phyloP scores from a whole-genome alignment of 495 filamentous ascomycete species.

The Trichoderma reesei region DNA sequence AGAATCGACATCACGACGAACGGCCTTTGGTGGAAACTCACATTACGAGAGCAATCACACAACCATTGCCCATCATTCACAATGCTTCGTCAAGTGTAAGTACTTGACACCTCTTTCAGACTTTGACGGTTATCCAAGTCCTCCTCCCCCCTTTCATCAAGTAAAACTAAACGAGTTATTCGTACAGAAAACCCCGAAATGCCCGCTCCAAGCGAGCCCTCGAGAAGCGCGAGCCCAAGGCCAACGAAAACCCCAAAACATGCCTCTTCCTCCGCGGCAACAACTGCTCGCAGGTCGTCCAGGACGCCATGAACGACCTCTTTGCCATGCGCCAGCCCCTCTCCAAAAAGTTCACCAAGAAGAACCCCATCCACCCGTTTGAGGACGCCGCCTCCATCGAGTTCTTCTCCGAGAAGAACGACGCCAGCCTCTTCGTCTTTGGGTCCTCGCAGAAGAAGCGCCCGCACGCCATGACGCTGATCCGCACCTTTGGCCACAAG shows the following conservation, averaged over 20 bases:
- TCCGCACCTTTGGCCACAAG: slow-evolving; percentile 71
- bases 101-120: slow-evolving; percentile 3
- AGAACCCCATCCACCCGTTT: slow-evolving; percentile 89
- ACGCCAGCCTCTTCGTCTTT: slow-evolving; percentile 67
- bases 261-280: slow-evolving; percentile 79
- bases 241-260: slow-evolving; percentile 75
- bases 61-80: slow-evolving; percentile 7
- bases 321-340: slow-evolving; percentile 69
- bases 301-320: slow-evolving; percentile 74
- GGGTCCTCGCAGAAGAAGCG: slow-evolving; percentile 84
- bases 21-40: background rate
- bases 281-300: slow-evolving; percentile 63
- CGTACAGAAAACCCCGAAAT: slow-evolving; percentile 88
- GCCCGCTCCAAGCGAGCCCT: slow-evolving; percentile 89
- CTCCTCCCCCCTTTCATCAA: too few species aligned
- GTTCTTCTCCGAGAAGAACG: slow-evolving; percentile 94
- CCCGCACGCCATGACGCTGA: slow-evolving; percentile 77
- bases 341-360: slow-evolving; percentile 84
- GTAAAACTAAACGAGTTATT: too few species aligned
- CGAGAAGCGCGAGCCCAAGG: slow-evolving; percentile 83
- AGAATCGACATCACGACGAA: background rate
- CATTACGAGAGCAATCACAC: background rate
- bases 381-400: slow-evolving; percentile 78
- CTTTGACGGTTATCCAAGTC: too few species aligned
- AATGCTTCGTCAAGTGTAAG: slow-evolving; percentile 29